phyloP scores from a whole-genome alignment of 2,329 filamentous ascomycete genomes.

The Alternaria sp. region DNA sequence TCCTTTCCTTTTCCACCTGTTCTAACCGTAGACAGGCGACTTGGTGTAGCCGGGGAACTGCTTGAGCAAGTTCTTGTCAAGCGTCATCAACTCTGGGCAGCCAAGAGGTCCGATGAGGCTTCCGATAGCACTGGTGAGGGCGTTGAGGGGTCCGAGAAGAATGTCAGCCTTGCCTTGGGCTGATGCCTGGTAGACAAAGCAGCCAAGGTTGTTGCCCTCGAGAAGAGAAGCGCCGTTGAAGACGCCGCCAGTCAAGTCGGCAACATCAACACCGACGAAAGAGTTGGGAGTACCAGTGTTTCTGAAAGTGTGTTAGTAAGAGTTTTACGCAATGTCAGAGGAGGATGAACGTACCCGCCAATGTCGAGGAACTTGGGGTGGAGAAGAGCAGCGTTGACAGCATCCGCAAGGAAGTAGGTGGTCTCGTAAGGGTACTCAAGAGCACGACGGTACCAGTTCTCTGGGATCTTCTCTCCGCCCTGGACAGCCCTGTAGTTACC shows the following conservation, averaged over 20 bases:
- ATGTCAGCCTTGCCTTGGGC: constrained; percentile 31
- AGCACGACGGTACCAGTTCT: constrained; percentile 32
- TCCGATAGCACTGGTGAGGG: constrained; percentile 22
- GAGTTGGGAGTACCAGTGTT: constrained; percentile 32
- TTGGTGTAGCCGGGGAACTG: constrained; percentile 29
- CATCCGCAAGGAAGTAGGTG: constrained; percentile 28
- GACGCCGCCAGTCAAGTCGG: constrained; percentile 23
- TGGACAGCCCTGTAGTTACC: constrained; percentile 25
- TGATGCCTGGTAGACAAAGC: constrained; percentile 27
- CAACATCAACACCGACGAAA: constrained; percentile 26
- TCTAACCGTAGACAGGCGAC: constrained; percentile 24
- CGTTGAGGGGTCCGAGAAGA: constrained; percentile 18
- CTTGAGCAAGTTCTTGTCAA: constrained; percentile 21
- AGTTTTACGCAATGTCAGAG: background rate
- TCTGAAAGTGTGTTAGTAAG: background rate
- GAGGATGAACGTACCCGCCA: constrained; percentile 19
- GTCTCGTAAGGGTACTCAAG: constrained; percentile 30
- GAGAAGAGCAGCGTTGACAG: constrained; percentile 22
- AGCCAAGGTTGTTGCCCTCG: constrained; percentile 27
- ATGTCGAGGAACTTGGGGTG: constrained; percentile 32
- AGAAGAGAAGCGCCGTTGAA: constrained; percentile 21
- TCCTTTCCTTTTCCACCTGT: background rate
- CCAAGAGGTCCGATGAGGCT: constrained; percentile 18
- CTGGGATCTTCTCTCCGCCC: constrained; percentile 26
- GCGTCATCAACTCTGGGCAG: constrained; percentile 23